phyloP scores from a whole-genome alignment of 495 filamentous ascomycete species.

The Tetracladium setigerum region DNA sequence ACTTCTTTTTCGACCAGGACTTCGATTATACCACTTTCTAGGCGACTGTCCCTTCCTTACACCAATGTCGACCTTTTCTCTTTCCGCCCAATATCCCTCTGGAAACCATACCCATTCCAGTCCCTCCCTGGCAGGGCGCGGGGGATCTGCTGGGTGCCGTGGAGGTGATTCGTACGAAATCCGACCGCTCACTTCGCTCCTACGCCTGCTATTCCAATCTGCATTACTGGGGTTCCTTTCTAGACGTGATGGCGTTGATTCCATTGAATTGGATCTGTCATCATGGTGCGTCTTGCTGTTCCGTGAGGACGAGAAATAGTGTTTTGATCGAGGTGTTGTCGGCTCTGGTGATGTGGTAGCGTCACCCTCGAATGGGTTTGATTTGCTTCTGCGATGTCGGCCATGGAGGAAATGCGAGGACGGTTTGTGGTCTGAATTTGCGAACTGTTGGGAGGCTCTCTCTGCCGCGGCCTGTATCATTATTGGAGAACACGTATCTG shows the following conservation, averaged over 20 bases:
- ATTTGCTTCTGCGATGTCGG: too few species aligned
- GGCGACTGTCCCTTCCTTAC: background rate
- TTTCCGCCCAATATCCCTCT: constrained; percentile 47
- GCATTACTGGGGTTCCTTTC: constrained; percentile 6
- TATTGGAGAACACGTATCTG: too few species aligned
- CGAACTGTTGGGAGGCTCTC: too few species aligned
- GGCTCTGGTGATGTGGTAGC: too few species aligned
- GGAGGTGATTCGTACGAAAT: background rate
- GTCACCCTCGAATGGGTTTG: too few species aligned
- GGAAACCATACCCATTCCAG: constrained; percentile 51
- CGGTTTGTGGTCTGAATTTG: too few species aligned
- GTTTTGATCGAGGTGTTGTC: too few species aligned
- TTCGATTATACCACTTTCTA: constrained; percentile 23
- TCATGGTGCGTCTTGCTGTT: background rate
- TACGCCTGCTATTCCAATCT: constrained; percentile 11
- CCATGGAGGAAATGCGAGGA: too few species aligned
- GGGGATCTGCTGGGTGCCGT: constrained; percentile 31
- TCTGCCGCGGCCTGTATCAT: too few species aligned
- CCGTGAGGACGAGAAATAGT: background rate
- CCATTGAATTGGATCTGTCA: background rate
- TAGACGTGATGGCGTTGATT: background rate
- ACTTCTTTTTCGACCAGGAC: constrained; percentile 15
- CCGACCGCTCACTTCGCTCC: background rate
- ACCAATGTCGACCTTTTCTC: constrained; percentile 20
- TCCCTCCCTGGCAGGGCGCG: constrained; percentile 38